Evolutionary conservation across 2,329 filamentous ascomycete genomes (phyloP).

Genomic region (Rugonectria rugulosa): DNA sequence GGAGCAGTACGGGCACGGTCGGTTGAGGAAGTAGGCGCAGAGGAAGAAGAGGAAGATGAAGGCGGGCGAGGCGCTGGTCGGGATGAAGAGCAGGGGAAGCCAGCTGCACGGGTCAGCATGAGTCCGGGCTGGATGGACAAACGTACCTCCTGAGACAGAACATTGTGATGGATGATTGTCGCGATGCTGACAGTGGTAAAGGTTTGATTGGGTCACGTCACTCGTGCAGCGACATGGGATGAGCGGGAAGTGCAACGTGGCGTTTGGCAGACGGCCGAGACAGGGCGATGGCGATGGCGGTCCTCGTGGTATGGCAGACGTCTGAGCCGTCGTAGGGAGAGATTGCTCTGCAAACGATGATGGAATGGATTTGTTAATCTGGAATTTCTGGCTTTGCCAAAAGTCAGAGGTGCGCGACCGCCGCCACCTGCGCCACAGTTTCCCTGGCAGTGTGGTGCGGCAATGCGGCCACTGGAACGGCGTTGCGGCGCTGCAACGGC

Average conservation of each 20-base stretch:
- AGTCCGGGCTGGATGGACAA: conserved; percentile 19
- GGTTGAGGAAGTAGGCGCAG: conserved; percentile 94
- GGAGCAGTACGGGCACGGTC: conserved; percentile 97
- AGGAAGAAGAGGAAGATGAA: conserved; percentile 91
- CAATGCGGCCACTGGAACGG: no score
- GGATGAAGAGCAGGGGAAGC: conserved; percentile 88
- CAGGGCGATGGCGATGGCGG: not conserved
- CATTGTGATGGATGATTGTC: conserved; percentile 50
- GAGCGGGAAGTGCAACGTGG: not conserved
- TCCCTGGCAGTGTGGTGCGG: no score
- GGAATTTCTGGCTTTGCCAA: not conserved
- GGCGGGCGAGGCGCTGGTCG: conserved; percentile 82
- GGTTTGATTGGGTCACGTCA: conserved; percentile 17
- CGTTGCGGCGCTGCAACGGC: no score
- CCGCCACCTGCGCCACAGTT: not conserved
- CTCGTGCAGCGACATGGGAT: conserved; percentile 20
- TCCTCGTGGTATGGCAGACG: no score
- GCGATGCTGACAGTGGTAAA: conserved; percentile 17
- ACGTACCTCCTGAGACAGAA: conserved; percentile 68
- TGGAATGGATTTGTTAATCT: not conserved
- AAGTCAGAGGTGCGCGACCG: not conserved
- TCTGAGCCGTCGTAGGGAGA: no score
- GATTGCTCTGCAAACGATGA: no score
- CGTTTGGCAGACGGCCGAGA: not conserved
- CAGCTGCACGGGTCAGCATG: conserved; percentile 61